Percentiles rank a stretch among this genome's conserved stretches.
Conservation (phyloP, 495 filamentous ascomycete species). For the Haplographium delicatum region DNA sequence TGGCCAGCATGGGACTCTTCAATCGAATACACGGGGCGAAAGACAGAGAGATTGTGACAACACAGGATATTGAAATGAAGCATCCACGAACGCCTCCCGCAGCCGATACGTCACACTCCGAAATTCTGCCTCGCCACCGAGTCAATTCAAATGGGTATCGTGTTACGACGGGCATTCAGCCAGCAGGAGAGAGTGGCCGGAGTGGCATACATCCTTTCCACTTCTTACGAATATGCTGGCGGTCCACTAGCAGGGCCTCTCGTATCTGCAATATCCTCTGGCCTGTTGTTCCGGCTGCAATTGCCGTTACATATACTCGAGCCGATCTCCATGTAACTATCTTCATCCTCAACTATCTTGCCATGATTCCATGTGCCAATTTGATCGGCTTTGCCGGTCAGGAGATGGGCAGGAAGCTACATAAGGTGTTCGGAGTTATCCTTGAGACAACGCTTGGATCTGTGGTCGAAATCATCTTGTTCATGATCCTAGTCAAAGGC, state of each 20-base stretch:
- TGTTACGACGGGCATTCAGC: conserved; percentile 16
- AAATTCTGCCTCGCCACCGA: not conserved
- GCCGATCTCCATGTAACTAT: conserved; percentile 57
- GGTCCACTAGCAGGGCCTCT: conserved; percentile 19
- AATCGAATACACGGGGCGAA: too few relatives aligned
- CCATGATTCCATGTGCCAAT: conserved; percentile 87
- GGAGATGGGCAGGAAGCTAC: conserved; percentile 73
- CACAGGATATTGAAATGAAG: too few relatives aligned
- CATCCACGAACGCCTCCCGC: too few relatives aligned
- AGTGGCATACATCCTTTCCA: conserved; percentile 53
- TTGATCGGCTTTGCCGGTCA: conserved; percentile 80
- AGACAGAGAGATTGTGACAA: too few relatives aligned
- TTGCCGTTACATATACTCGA: conserved; percentile 58
- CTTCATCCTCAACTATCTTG: conserved; percentile 68
- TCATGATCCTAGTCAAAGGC: conserved; percentile 60
- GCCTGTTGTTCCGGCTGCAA: conserved; percentile 67
- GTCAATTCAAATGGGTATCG: conserved; percentile 8
- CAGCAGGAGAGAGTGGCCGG: conserved; percentile 54
- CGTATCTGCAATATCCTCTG: conserved; percentile 51
- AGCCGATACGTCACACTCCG: too few relatives aligned
- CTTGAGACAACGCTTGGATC: conserved; percentile 72
- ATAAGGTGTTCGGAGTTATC: conserved; percentile 71
- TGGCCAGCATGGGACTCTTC: too few relatives aligned
- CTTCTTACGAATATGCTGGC: conserved; percentile 56
- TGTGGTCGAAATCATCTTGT: conserved; percentile 76